Evolutionary conservation across 768 basidiomycete species (phyloP).

Genomic region (Auricularia heimuer): DNA sequence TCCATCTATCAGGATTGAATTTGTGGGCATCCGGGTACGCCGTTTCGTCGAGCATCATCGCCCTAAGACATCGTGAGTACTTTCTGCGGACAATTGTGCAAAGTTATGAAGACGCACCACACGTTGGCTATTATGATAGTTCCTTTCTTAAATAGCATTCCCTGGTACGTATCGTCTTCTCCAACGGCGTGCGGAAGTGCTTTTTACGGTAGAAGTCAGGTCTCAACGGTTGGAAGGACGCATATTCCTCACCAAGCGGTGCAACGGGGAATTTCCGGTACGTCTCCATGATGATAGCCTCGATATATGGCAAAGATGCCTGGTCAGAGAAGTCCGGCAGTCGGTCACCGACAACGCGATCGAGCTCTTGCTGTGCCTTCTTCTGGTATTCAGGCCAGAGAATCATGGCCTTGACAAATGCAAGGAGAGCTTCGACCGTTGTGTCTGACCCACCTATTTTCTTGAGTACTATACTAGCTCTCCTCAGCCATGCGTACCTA

Average conservation of each 20-base stretch:
- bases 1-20: no score
- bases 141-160: no score
- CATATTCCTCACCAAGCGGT: background rate
- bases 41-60: no score
- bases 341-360: slow-evolving; percentile 5
- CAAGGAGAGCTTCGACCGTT: background rate
- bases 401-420: slow-evolving; percentile 10
- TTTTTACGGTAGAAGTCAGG: background rate
- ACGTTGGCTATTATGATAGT: no score
- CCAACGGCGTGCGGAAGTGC: background rate
- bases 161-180: background rate
- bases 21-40: no score
- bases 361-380: slow-evolving; percentile 10
- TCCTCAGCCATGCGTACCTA: background rate
- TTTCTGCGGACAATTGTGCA: no score
- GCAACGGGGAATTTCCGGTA: slow-evolving; percentile 4
- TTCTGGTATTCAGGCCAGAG: slow-evolving; percentile 7
- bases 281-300: slow-evolving; percentile 4
- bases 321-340: slow-evolving; percentile 6
- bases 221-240: no score
- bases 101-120: no score
- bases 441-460: slow-evolving; percentile 73
- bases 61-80: no score
- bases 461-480: slow-evolving; percentile 46
- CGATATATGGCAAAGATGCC: slow-evolving; percentile 9